phyloP scores from a whole-genome alignment of 371 early-diverging fungal species.

The Syncephalastrum monosporum region DNA sequence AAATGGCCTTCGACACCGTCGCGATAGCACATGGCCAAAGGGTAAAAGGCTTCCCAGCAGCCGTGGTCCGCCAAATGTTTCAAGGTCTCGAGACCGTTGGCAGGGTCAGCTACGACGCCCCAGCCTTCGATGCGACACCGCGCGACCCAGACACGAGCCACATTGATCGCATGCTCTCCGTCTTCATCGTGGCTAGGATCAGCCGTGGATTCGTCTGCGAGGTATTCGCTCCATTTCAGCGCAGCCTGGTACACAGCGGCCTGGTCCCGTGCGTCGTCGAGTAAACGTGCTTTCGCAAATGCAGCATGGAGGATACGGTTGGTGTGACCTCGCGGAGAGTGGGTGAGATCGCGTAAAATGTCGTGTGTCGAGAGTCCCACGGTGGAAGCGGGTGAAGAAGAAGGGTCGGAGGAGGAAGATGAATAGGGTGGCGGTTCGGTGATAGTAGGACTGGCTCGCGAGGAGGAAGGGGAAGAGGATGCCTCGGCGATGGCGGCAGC shows the following conservation, averaged over 20 bases:
- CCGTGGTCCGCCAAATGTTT: slow-evolving; percentile 27
- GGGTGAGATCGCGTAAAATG: not conserved
- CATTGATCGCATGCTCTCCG: slow-evolving; percentile 6
- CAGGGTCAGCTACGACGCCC: slow-evolving; percentile 30
- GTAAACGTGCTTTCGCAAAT: slow-evolving; percentile 19
- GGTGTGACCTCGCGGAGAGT: slow-evolving; percentile 6
- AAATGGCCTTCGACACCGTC: slow-evolving; percentile 38
- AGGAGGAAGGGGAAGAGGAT: slow-evolving; percentile 2
- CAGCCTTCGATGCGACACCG: slow-evolving; percentile 43
- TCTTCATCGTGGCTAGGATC: slow-evolving; percentile 17
- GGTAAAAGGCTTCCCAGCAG: slow-evolving; percentile 40
- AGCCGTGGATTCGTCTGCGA: too few relatives aligned
- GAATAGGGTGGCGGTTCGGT: not conserved
- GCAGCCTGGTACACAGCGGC: slow-evolving; percentile 31
- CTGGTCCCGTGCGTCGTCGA: slow-evolving; percentile 22
- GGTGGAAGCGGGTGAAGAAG: not conserved
- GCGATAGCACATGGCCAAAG: slow-evolving; percentile 38
- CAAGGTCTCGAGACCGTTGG: slow-evolving; percentile 29
- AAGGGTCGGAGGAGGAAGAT: too few relatives aligned
- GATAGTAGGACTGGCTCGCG: too few relatives aligned
- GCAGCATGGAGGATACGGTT: slow-evolving; percentile 14
- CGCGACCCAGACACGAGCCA: slow-evolving; percentile 38
- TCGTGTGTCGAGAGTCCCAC: not conserved
- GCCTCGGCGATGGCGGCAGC: not conserved
- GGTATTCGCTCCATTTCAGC: slow-evolving; percentile 25